A percentile compares a stretch with the other conserved stretches of the same genome.
Evolutionary conservation across 2,329 filamentous ascomycete genomes (phyloP).

Genomic region (Lecanicillium sp.): DNA sequence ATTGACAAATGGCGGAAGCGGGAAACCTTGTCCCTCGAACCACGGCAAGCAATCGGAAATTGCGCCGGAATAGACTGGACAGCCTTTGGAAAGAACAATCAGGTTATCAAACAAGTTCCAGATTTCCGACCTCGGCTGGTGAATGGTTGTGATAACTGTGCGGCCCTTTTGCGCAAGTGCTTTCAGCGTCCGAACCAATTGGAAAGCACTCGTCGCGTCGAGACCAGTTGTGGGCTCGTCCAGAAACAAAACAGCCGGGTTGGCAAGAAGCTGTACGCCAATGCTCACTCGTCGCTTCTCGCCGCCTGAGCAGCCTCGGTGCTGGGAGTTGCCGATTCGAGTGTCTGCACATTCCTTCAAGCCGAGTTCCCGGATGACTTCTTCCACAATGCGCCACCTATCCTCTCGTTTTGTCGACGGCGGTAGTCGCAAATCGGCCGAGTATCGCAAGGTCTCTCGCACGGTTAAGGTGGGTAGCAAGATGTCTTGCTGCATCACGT

Average conservation of each 20-base stretch:
- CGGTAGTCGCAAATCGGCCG: constrained; percentile 63
- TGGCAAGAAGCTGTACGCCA: constrained; percentile 70
- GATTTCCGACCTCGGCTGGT: constrained; percentile 72
- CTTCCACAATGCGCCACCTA: constrained; percentile 58
- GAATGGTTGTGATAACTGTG: constrained; percentile 67
- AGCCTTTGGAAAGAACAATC: constrained; percentile 59
- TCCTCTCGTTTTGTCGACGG: constrained; percentile 52
- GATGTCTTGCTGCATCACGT: constrained; percentile 72
- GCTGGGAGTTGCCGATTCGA: constrained; percentile 60
- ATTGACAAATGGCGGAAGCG: constrained; percentile 65
- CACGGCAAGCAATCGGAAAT: constrained; percentile 52
- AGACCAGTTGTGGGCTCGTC: constrained; percentile 75
- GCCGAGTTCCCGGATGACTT: constrained; percentile 68
- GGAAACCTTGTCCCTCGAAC: constrained; percentile 53
- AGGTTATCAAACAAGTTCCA: constrained; percentile 71
- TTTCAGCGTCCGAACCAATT: constrained; percentile 64
- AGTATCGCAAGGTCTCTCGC: constrained; percentile 65
- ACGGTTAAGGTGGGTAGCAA: constrained; percentile 67
- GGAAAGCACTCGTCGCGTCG: constrained; percentile 69
- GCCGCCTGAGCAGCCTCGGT: constrained; percentile 71
- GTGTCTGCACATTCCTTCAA: constrained; percentile 73
- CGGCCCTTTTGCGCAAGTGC: constrained; percentile 58
- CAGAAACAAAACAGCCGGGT: constrained; percentile 69
- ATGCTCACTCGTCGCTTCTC: constrained; percentile 73
- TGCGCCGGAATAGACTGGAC: constrained; percentile 59